These are phyloP conservation scores for Calonectria montana DNA, from an alignment of 2,329 filamentous ascomycete genomes.

Conservation along the genomic window DNA sequence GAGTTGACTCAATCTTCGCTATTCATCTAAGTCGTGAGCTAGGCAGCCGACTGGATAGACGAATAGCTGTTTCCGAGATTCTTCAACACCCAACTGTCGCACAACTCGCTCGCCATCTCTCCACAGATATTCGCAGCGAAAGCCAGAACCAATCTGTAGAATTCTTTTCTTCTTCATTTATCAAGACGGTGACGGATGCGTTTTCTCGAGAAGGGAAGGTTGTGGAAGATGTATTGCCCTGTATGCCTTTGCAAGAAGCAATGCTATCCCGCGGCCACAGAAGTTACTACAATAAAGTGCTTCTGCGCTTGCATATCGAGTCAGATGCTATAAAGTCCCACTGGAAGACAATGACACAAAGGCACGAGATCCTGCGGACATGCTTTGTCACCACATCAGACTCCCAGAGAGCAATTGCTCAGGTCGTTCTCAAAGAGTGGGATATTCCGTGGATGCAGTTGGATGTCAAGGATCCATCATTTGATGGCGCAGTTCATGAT, in stretches of 20 bases:
- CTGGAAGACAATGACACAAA: slow-evolving; percentile 71
- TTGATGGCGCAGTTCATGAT: slow-evolving; percentile 51
- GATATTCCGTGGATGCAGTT: slow-evolving; percentile 54
- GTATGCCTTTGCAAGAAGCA: slow-evolving; percentile 87
- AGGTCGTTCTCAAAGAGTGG: slow-evolving; percentile 72
- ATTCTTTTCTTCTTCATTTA: slow-evolving; percentile 45
- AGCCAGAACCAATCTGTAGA: neutral
- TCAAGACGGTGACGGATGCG: slow-evolving; percentile 40
- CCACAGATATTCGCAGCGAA: neutral
- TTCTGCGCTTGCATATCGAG: slow-evolving; percentile 69
- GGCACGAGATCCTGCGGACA: slow-evolving; percentile 84
- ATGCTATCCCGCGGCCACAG: slow-evolving; percentile 73
- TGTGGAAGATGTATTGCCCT: slow-evolving; percentile 75
- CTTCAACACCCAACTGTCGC: slow-evolving; percentile 76
- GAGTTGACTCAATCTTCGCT: slow-evolving; percentile 85
- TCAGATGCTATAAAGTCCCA: slow-evolving; percentile 62
- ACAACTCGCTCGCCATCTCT: slow-evolving; percentile 60
- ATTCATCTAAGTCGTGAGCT: slow-evolving; percentile 75
- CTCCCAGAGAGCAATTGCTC: slow-evolving; percentile 72
- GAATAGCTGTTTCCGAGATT: slow-evolving; percentile 75
- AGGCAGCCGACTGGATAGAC: slow-evolving; percentile 54
- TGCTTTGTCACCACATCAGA: slow-evolving; percentile 77
- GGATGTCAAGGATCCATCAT: slow-evolving; percentile 42
- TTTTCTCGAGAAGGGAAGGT: slow-evolving; percentile 47
- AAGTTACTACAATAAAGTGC: slow-evolving; percentile 79